These are phyloP conservation scores for Colletotrichum costaricense DNA, from an alignment of 2,329 filamentous ascomycete species.

Conservation along the genomic window DNA sequence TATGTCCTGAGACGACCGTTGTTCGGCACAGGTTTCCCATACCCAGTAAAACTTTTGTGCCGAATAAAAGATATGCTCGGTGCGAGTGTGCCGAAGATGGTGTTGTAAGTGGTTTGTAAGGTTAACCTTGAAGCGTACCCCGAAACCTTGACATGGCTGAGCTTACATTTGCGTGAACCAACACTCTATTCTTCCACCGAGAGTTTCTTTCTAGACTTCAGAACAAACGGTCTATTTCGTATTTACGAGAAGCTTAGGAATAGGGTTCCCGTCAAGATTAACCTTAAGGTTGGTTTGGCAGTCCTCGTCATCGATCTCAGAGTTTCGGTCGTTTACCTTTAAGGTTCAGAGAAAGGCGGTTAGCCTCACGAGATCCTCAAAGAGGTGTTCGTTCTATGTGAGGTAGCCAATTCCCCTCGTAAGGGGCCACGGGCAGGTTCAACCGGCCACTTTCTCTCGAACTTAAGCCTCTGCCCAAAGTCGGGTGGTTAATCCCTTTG, in stretches of 20 bases:
- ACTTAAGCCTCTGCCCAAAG: neutral
- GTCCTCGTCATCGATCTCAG: constrained; percentile 19
- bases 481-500: neutral
- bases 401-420: too few relatives aligned
- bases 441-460: neutral
- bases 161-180: neutral
- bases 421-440: neutral
- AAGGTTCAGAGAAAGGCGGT: constrained; percentile 2
- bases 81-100: constrained; percentile 22
- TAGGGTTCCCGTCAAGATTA: constrained; percentile 15
- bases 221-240: too few relatives aligned
- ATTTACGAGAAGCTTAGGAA: neutral
- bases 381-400: neutral
- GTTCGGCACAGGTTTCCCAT: constrained; percentile 29
- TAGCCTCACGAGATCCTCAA: neutral
- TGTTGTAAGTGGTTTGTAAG: constrained; percentile 8
- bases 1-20: constrained; percentile 27
- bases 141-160: neutral
- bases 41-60: neutral
- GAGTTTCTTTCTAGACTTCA: neutral
- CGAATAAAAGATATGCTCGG: constrained; percentile 2
- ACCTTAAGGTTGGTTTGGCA: constrained; percentile 10
- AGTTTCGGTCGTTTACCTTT: neutral
- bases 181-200: neutral
- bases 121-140: constrained; percentile 8